Evolutionary conservation across 164 flowering plant species (phyloP).

Genomic region (Aristolochia californica): DNA sequence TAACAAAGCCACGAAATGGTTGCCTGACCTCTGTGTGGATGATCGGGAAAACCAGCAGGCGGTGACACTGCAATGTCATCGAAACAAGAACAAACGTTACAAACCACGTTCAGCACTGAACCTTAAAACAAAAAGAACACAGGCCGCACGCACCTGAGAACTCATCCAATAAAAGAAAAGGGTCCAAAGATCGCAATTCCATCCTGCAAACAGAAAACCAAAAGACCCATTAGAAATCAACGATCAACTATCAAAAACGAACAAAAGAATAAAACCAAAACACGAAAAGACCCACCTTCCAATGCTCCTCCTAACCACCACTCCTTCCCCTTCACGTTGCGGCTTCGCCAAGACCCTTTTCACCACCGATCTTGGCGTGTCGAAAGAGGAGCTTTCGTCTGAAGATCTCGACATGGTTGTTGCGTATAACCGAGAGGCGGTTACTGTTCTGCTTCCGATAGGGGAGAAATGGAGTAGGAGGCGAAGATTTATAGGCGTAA

Average conservation of each 20-base stretch:
- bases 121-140: background rate
- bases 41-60: conserved; percentile 94
- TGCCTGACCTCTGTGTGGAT: conserved; percentile 80
- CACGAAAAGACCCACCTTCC: conserved; percentile 29
- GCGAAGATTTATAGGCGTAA: conserved; percentile 7
- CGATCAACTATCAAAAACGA: background rate
- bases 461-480: conserved; percentile 6
- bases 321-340: conserved; percentile 65
- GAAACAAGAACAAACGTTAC: background rate
- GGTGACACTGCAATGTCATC: conserved; percentile 48
- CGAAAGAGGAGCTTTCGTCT: conserved; percentile 17
- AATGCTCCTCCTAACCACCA: conserved; percentile 59
- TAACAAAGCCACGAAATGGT: no score
- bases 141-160: conserved; percentile 45
- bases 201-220: conserved; percentile 26
- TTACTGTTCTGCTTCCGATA: background rate
- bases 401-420: conserved; percentile 24
- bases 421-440: background rate
- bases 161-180: conserved; percentile 79
- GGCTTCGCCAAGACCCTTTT: conserved; percentile 44
- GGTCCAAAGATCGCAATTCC: conserved; percentile 67
- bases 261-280: conserved; percentile 2
- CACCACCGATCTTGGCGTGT: conserved; percentile 35
- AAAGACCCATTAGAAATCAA: background rate
- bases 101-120: background rate